A percentile compares a stretch with the other conserved stretches of the same genome.
Conservation (phyloP, 192 early-diverging fungal genomes). For the Linnemannia elongata region DNA sequence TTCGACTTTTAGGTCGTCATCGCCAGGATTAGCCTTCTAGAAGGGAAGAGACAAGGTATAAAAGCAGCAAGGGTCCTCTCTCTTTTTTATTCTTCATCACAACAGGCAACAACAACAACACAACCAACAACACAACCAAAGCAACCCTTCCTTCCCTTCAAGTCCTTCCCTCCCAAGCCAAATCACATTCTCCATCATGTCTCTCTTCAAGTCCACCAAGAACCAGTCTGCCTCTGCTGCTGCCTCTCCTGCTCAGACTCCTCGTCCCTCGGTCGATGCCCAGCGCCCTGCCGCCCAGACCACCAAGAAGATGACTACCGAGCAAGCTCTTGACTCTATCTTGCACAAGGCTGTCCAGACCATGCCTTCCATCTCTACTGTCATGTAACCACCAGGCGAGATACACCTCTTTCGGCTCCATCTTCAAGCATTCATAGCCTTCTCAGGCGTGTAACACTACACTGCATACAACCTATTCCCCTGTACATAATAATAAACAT, state of each 20-base stretch:
- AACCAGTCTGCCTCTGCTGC: constrained; percentile 1
- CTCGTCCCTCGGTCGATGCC: background rate
- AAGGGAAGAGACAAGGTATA: background rate
- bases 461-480: too few relatives aligned
- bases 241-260: constrained; percentile 1
- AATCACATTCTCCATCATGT: background rate
- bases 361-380: background rate
- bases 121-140: too few relatives aligned
- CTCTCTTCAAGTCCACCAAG: background rate
- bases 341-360: background rate
- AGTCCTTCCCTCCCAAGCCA: too few relatives aligned
- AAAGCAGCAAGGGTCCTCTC: too few relatives aligned
- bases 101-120: too few relatives aligned
- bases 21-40: too few relatives aligned
- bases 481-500: too few relatives aligned
- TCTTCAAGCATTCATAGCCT: background rate
- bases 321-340: background rate
- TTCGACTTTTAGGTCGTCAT: too few relatives aligned
- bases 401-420: too few relatives aligned
- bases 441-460: too few relatives aligned
- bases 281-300: background rate
- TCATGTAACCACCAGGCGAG: background rate
- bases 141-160: too few relatives aligned
- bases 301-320: background rate
- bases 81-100: too few relatives aligned